Conservation (phyloP, 2,329 filamentous ascomycete species). For the Tricladium varicosporioides region DNA sequence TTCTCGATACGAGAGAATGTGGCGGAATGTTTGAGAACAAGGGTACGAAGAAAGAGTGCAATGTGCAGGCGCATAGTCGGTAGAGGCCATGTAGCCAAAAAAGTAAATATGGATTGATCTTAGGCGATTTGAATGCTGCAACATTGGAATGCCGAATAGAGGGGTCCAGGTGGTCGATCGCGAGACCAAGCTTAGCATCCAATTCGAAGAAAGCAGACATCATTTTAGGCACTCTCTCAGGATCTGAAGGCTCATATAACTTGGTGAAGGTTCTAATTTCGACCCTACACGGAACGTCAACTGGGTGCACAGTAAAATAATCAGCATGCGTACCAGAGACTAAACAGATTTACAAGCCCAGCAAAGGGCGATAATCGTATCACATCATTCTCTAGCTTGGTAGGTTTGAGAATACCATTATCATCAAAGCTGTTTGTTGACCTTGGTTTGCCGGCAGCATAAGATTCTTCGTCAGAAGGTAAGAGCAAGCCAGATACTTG, state of each 20-base stretch:
- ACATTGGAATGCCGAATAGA: slow-evolving; percentile 5
- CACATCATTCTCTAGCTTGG: neutral
- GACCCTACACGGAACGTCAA: slow-evolving; percentile 20
- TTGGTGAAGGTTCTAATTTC: slow-evolving; percentile 20
- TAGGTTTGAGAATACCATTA: slow-evolving; percentile 9
- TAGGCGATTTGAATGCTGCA: slow-evolving; percentile 7
- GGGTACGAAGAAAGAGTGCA: slow-evolving; percentile 18
- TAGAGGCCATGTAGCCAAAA: slow-evolving; percentile 17
- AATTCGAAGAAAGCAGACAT: slow-evolving; percentile 12
- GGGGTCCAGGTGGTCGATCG: slow-evolving; percentile 13
- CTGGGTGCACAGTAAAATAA: slow-evolving; percentile 4
- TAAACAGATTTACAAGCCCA: slow-evolving; percentile 13
- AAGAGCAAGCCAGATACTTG: slow-evolving; percentile 14
- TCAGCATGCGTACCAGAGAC: slow-evolving; percentile 12
- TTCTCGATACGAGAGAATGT: slow-evolving; percentile 11
- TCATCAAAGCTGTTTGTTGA: slow-evolving; percentile 14
- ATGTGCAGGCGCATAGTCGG: slow-evolving; percentile 10
- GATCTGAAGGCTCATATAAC: neutral
- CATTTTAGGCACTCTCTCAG: neutral
- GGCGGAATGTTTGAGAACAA: slow-evolving; percentile 13
- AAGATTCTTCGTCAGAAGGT: slow-evolving; percentile 18
- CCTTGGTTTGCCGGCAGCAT: slow-evolving; percentile 2
- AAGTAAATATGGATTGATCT: slow-evolving; percentile 7
- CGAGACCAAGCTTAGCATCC: slow-evolving; percentile 10
- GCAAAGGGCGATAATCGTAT: slow-evolving; percentile 10